Evolutionary conservation across 768 basidiomycete genomes (phyloP).

Genomic region (Boletus vermiculosoides): DNA sequence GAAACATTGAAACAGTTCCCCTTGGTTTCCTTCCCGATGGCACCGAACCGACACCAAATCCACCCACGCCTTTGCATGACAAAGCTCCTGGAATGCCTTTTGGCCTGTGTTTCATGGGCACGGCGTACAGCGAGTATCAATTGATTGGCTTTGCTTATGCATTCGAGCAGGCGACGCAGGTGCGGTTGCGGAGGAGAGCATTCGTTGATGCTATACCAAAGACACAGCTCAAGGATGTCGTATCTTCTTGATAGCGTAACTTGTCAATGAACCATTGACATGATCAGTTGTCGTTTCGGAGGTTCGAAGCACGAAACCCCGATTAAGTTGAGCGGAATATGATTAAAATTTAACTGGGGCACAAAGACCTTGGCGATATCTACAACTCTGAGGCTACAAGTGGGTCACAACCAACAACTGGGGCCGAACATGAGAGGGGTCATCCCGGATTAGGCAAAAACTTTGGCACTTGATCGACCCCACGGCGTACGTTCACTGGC

Average conservation of each 20-base stretch:
- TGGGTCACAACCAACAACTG: too few relatives aligned
- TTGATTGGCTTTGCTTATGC: constrained; percentile 46
- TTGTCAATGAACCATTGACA: too few relatives aligned
- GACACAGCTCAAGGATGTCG: constrained; percentile 44
- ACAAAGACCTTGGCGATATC: too few relatives aligned
- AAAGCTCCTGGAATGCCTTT: constrained; percentile 41
- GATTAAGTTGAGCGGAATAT: too few relatives aligned
- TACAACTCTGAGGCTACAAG: too few relatives aligned
- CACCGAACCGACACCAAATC: constrained; percentile 27
- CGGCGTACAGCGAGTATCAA: constrained; percentile 44
- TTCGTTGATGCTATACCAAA: constrained; percentile 55
- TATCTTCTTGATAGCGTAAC: constrained; percentile 9
- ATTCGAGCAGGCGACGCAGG: constrained; percentile 56
- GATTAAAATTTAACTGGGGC: too few relatives aligned
- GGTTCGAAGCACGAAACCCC: too few relatives aligned
- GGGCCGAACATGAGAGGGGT: too few relatives aligned
- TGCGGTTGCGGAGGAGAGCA: constrained; percentile 46
- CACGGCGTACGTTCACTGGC: too few relatives aligned
- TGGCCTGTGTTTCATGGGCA: constrained; percentile 45
- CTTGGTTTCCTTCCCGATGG: constrained; percentile 40
- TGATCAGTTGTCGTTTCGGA: too few relatives aligned
- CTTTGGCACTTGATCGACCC: background rate
- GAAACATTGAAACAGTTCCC: constrained; percentile 38
- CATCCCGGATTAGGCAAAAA: background rate
- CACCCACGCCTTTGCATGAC: constrained; percentile 37